Evolutionary conservation across 2,329 filamentous ascomycete genomes (phyloP).

Genomic region (Mycocentrospora acerina): DNA sequence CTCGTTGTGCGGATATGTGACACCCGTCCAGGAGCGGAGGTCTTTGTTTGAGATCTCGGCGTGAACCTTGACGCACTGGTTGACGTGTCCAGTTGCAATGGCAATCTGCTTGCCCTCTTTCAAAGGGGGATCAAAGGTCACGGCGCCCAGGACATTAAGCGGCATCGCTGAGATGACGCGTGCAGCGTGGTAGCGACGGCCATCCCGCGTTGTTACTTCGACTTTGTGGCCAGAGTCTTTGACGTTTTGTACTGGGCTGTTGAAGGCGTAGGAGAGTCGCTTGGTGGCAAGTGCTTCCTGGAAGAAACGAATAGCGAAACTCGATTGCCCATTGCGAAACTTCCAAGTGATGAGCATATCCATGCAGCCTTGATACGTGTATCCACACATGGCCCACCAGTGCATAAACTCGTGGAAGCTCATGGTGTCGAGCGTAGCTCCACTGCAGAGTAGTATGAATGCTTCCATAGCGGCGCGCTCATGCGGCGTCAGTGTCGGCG

Average conservation of each 20-base stretch:
- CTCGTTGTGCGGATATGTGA: conserved; percentile 47
- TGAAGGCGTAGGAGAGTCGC: conserved; percentile 47
- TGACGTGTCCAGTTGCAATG: conserved; percentile 46
- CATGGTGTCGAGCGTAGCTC: conserved; percentile 46
- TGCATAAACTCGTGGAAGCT: conserved; percentile 53
- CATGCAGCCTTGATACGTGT: conserved; percentile 41
- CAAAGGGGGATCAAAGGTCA: conserved; percentile 47
- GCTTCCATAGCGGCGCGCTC: conserved; percentile 46
- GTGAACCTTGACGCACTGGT: conserved; percentile 51
- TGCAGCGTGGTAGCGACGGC: conserved; percentile 21
- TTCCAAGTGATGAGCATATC: conserved; percentile 44
- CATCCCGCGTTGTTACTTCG: conserved; percentile 37
- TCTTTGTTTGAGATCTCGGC: conserved; percentile 46
- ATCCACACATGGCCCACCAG: conserved; percentile 43
- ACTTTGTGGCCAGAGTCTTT: conserved; percentile 32
- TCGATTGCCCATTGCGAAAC: conserved; percentile 46
- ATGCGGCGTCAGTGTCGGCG: conserved; percentile 42
- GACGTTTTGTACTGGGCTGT: conserved; percentile 40
- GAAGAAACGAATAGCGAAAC: conserved; percentile 50
- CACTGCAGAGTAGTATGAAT: conserved; percentile 48
- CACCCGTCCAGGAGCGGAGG: conserved; percentile 47
- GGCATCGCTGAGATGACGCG: conserved; percentile 49
- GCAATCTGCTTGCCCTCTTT: conserved; percentile 40
- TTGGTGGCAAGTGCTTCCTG: conserved; percentile 45
- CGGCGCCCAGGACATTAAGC: conserved; percentile 47